Base-by-base conservation (phyloP, 2,329 filamentous ascomycete species). In the Sclerotinia spermophila region DNA sequence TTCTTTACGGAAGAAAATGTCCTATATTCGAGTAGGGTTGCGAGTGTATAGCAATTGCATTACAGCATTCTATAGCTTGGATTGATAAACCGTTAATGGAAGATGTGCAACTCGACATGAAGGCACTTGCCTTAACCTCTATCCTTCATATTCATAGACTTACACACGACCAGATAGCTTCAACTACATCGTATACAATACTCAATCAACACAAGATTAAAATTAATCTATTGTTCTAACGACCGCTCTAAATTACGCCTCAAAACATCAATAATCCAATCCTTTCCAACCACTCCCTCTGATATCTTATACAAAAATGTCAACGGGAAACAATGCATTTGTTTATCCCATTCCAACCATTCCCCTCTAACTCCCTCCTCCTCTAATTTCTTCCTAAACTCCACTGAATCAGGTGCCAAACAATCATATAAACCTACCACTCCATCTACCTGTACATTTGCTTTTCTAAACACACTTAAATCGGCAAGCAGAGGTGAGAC, bases 291-390 rank as follows among this genome's bases (percentile, higher is more conserved):
- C 38, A 67, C 48, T 0, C 51, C 65, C 65, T 67, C 65, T n/a
- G 51, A 40, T 33, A 67, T 44, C 35, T 42, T 53, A 45, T 67
- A 59, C 19, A 15, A 27, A 44, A 59, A 42, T 15, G 38, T 58
- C 51, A 67, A 42, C 0, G 75, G 74, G 55, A 76, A 75, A 67
- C 73, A 74, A 72, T 75, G 75, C 71, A 76, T 73, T 61, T 76
- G 74, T 44, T 73, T 73, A 35, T 74, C 74, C 73, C 73, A 75
- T 24, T 74, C 51, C 40, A 75, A 64, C 73, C 72, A 76, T 15
- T 76, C 73, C 5, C 75, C 73, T 27, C 67, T 27, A 3, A 75
- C 74, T 21, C 70, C 71, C 27, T 30, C 45, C 13, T 68, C 68
- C 6, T 61, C 71, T 15, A 75, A 65, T 51, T 70, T 67, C 53